These are phyloP conservation scores for Diospyros kaki DNA, from an alignment of 148 eudicot species.

Conservation along the genomic window DNA sequence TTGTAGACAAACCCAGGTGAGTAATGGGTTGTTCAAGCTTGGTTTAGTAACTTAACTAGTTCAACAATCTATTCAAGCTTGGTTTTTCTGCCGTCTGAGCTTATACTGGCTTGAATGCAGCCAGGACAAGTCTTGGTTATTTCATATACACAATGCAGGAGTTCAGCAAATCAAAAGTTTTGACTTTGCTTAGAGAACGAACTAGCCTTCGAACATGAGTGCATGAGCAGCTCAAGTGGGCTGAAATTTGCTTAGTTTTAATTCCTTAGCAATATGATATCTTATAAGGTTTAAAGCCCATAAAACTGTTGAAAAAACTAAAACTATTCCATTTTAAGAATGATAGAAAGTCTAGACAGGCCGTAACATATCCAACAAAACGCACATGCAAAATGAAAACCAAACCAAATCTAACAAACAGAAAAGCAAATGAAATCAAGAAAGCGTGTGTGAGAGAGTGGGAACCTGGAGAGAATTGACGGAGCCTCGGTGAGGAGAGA, in stretches of 20 bases:
- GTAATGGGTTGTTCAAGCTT: no score
- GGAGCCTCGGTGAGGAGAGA: constrained; percentile 89
- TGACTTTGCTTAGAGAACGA: no score
- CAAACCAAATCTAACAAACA: background rate
- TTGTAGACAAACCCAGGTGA: no score
- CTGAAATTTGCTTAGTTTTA: no score
- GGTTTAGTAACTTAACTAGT: no score
- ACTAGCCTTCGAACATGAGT: no score
- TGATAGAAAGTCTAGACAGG: background rate
- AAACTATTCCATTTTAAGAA: background rate
- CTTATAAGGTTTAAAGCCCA: background rate
- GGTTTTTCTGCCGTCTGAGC: no score
- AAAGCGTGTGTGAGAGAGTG: background rate
- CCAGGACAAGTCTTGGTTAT: no score
- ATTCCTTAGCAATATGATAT: background rate
- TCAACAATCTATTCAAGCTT: no score
- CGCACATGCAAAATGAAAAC: background rate
- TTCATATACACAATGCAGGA: background rate
- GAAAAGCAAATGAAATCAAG: background rate
- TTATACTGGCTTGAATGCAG: no score
- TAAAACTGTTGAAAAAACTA: background rate
- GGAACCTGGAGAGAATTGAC: constrained; percentile 88
- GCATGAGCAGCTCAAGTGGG: no score
- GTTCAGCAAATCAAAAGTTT: background rate
- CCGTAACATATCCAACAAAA: background rate